Conservation (phyloP, 164 flowering plant species). For the Pachysandra terminalis region DNA sequence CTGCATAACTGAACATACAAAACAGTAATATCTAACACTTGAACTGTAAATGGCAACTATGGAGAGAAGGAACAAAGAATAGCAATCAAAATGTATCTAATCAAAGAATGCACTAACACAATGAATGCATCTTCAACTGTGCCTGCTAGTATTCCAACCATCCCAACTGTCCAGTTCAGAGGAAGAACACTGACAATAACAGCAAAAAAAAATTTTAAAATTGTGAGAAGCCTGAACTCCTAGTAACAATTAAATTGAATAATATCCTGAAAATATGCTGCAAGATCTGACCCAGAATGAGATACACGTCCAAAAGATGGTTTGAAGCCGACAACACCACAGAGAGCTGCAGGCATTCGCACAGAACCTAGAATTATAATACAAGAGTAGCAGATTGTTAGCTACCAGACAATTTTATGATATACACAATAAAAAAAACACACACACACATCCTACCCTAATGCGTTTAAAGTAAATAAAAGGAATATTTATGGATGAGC, state of each 20-base stretch:
- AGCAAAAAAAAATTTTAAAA: slow-evolving; percentile 5
- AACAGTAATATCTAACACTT: background rate
- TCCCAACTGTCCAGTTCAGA: slow-evolving; percentile 89
- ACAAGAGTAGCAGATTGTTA: slow-evolving; percentile 1
- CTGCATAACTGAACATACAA: slow-evolving; percentile 68
- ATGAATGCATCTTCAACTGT: slow-evolving; percentile 83
- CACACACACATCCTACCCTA: too few species aligned
- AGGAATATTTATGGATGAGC: too few species aligned
- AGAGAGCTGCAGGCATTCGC: slow-evolving; percentile 91
- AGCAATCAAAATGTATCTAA: background rate
- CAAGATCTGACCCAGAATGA: slow-evolving; percentile 62
- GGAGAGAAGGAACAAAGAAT: background rate
- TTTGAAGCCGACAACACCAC: slow-evolving; percentile 91
- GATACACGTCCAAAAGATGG: slow-evolving; percentile 83
- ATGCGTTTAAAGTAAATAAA: too few species aligned
- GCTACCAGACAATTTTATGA: too few species aligned
- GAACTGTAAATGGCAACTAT: background rate
- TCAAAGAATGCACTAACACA: slow-evolving; percentile 42
- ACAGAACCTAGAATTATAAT: slow-evolving; percentile 67
- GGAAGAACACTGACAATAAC: slow-evolving; percentile 70
- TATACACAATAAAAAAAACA: too few species aligned
- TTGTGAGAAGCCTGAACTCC: background rate
- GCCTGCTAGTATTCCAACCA: slow-evolving; percentile 86
- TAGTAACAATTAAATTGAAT: background rate
- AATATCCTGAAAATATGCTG: background rate